Evolutionary conservation across 306 rosid species (phyloP).

Genomic region (Vigna hirtella): DNA sequence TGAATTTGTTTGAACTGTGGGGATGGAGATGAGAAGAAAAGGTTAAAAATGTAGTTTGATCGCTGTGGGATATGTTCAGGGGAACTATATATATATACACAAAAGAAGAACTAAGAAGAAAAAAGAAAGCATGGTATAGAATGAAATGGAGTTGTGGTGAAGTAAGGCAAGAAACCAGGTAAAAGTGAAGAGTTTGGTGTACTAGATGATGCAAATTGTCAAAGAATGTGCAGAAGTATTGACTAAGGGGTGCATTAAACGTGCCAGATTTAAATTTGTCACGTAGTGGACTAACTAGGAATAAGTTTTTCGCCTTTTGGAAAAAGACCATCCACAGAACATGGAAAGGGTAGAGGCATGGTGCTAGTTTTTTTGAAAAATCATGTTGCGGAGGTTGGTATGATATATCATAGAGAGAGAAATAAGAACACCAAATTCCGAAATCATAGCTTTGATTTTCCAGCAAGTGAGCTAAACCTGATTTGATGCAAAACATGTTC

Average conservation of each 20-base stretch:
- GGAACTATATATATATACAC: too few species aligned
- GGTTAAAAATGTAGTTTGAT: too few species aligned
- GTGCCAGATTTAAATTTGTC: constrained; percentile 54
- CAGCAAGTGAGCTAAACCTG: not conserved
- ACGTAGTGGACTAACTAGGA: constrained; percentile 48
- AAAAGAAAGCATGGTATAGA: not conserved
- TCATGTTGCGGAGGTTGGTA: not conserved
- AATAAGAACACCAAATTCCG: not conserved
- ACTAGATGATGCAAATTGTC: not conserved
- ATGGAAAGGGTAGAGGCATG: constrained; percentile 34
- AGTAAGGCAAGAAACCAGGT: not conserved
- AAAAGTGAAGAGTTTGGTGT: not conserved
- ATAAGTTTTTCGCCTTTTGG: constrained; percentile 38
- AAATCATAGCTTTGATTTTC: not conserved
- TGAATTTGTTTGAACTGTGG: too few species aligned
- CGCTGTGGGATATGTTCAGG: too few species aligned
- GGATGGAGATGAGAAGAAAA: too few species aligned
- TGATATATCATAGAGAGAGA: not conserved
- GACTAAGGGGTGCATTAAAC: not conserved
- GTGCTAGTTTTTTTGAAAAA: constrained; percentile 10
- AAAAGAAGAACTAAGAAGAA: too few species aligned
- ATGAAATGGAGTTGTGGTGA: not conserved
- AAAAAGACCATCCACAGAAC: constrained; percentile 53
- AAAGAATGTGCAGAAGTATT: constrained; percentile 14
- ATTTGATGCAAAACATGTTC: not conserved